Percentiles rank a stretch among this genome's conserved stretches.
These are phyloP conservation scores for Petunia hybrid DNA, from an alignment of 305 asterid genomes.

Conservation along the genomic window DNA sequence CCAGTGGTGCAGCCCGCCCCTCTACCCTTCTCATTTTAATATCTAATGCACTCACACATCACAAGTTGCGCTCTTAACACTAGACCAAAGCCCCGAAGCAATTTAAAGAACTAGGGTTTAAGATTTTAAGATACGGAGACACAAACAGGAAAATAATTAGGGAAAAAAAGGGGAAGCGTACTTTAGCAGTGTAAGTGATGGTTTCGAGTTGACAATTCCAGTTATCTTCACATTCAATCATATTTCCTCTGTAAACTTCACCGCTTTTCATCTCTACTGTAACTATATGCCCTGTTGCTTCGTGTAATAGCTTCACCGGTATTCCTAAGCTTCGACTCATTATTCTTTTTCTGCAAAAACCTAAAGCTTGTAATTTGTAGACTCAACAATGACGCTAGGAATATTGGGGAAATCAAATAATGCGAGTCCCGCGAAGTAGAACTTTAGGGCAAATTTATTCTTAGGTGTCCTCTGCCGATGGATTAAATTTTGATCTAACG, in stretches of 20 bases:
- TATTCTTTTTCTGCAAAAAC: not conserved
- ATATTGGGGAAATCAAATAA: slow-evolving; percentile 14
- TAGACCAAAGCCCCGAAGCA: too few relatives aligned
- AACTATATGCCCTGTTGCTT: slow-evolving; percentile 36
- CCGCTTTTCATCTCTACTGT: slow-evolving; percentile 40
- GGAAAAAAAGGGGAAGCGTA: not conserved
- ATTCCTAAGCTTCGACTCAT: slow-evolving; percentile 36
- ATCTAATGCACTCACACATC: too few relatives aligned
- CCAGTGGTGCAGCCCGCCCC: too few relatives aligned
- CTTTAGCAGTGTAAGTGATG: slow-evolving; percentile 30
- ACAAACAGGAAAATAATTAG: not conserved
- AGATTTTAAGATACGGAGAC: not conserved
- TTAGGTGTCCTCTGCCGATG: not conserved
- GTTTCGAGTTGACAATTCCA: slow-evolving; percentile 34
- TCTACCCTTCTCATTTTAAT: too few relatives aligned
- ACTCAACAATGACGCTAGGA: not conserved
- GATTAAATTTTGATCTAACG: slow-evolving; percentile 32
- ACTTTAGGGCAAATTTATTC: slow-evolving; percentile 24
- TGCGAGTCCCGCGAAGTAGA: slow-evolving; percentile 17
- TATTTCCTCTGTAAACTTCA: slow-evolving; percentile 36
- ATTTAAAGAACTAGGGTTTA: not conserved
- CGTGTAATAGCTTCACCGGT: slow-evolving; percentile 36
- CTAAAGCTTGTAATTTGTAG: not conserved
- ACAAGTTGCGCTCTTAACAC: too few relatives aligned
- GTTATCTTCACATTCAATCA: slow-evolving; percentile 41